phyloP scores from a whole-genome alignment of 2,329 filamentous ascomycete species.

The Mycogone perniciosa region DNA sequence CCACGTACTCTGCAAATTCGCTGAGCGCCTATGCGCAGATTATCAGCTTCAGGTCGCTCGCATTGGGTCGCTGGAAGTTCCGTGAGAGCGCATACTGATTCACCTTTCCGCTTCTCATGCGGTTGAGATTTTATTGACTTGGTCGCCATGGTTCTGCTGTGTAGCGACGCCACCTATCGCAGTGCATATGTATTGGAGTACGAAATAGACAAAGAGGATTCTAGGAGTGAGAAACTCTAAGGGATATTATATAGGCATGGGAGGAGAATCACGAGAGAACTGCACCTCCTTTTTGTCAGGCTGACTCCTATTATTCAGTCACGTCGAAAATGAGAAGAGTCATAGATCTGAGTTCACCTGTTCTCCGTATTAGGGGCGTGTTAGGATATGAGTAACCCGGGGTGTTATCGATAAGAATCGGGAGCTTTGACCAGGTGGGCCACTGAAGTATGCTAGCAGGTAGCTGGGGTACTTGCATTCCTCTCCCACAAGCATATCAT shows the following conservation, averaged over 20 bases:
- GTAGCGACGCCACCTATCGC: constrained; percentile 15
- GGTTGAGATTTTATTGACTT: constrained; percentile 56
- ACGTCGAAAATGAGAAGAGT: constrained; percentile 1
- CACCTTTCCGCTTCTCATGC: constrained; percentile 79
- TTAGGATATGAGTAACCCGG: neutral
- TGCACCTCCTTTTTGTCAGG: constrained; percentile 8
- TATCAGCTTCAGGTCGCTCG: neutral
- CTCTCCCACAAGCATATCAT: neutral
- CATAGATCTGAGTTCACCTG: neutral
- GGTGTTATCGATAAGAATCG: constrained; percentile 13
- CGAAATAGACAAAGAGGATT: constrained; percentile 20
- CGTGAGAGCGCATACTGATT: constrained; percentile 54
- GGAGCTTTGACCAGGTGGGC: neutral
- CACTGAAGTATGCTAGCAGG: neutral
- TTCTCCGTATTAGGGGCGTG: neutral
- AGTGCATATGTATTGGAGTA: constrained; percentile 21
- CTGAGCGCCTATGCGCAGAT: constrained; percentile 56
- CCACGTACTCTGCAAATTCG: constrained; percentile 96
- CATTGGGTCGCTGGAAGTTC: neutral
- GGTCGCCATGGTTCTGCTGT: constrained; percentile 41
- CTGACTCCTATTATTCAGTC: constrained; percentile 1
- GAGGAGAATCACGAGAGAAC: neutral
- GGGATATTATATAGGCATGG: neutral
- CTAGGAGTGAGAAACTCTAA: neutral
- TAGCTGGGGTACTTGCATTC: no score